Evolutionary conservation across 2,329 filamentous ascomycete genomes (phyloP).

Genomic region (Botryosphaeria dothidea): DNA sequence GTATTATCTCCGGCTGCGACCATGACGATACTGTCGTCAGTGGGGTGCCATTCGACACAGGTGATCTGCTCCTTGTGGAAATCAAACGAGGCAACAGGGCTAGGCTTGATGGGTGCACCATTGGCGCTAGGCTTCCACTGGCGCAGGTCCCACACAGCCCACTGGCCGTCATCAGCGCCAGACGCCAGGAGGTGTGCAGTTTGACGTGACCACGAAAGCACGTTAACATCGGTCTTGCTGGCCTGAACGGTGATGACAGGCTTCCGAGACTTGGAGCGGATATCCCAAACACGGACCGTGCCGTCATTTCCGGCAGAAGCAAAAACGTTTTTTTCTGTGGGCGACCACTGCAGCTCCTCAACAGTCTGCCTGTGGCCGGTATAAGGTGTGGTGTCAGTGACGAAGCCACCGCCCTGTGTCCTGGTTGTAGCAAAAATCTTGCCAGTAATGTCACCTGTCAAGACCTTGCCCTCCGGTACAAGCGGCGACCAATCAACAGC

Average conservation of each 20-base stretch:
- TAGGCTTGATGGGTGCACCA: constrained; percentile 57
- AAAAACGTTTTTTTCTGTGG: constrained; percentile 89
- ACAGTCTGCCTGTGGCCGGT: constrained; percentile 81
- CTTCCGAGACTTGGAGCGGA: constrained; percentile 83
- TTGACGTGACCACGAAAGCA: constrained; percentile 90
- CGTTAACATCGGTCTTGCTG: constrained; percentile 86
- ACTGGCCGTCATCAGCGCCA: constrained; percentile 88
- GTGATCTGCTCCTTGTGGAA: constrained; percentile 98
- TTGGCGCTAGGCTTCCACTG: constrained; percentile 78
- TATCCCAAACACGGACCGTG: constrained; percentile 94
- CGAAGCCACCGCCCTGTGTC: constrained; percentile 84
- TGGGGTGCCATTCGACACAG: constrained; percentile 94
- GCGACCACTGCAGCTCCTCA: constrained; percentile 97
- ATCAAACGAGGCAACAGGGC: constrained; percentile 86
- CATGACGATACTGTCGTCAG: constrained; percentile 91
- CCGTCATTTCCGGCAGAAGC: constrained; percentile 92
- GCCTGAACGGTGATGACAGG: constrained; percentile 86
- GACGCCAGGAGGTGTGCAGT: constrained; percentile 88
- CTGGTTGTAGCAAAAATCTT: constrained; percentile 85
- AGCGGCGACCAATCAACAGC: constrained; percentile 94
- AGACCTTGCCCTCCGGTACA: constrained; percentile 76
- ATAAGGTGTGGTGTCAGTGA: constrained; percentile 81
- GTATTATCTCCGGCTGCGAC: constrained; percentile 93
- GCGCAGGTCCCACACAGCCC: constrained; percentile 94
- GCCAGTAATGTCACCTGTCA: constrained; percentile 90